Evolutionary conservation across 352 stramenopile genomes (phyloP).

Genomic region (Blastocystis sp.): DNA sequence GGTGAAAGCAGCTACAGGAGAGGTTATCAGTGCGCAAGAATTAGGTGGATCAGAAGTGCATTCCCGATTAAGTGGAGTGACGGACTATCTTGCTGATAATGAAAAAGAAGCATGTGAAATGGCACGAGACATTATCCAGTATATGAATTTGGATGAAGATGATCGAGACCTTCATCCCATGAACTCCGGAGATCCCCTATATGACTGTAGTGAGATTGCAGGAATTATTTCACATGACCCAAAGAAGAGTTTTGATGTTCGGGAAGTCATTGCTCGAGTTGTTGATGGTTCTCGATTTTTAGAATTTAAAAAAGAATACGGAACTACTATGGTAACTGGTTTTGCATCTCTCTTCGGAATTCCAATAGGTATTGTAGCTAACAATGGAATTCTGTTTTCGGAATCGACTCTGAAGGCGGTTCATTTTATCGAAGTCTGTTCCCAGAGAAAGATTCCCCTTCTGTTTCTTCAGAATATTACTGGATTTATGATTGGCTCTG

Average conservation of each 20-base stretch:
- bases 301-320: slow-evolving; percentile 95
- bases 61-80: slow-evolving; percentile 84
- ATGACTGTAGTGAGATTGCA: slow-evolving; percentile 83
- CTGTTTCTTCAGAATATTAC: slow-evolving; percentile 98
- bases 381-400: slow-evolving; percentile 94
- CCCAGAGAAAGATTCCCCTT: slow-evolving; percentile 88
- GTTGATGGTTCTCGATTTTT: slow-evolving; percentile 92
- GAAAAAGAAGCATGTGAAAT: slow-evolving; percentile 87
- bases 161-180: slow-evolving; percentile 72
- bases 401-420: slow-evolving; percentile 86
- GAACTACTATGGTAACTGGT: slow-evolving; percentile 89
- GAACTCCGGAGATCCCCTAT: slow-evolving; percentile 87
- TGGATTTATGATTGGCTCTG: slow-evolving; percentile 93
- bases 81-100: slow-evolving; percentile 91
- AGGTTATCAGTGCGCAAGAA: slow-evolving; percentile 89
- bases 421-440: slow-evolving; percentile 96
- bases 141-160: slow-evolving; percentile 78
- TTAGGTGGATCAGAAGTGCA: slow-evolving; percentile 77
- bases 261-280: slow-evolving; percentile 88
- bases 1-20: slow-evolving; percentile 93
- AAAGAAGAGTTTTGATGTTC: slow-evolving; percentile 90
- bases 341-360: slow-evolving; percentile 91
- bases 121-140: slow-evolving; percentile 83
- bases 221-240: slow-evolving; percentile 88
- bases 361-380: slow-evolving; percentile 91